Conservation (phyloP, 2,329 filamentous ascomycete species). For the Elsinoe necatrix region DNA sequence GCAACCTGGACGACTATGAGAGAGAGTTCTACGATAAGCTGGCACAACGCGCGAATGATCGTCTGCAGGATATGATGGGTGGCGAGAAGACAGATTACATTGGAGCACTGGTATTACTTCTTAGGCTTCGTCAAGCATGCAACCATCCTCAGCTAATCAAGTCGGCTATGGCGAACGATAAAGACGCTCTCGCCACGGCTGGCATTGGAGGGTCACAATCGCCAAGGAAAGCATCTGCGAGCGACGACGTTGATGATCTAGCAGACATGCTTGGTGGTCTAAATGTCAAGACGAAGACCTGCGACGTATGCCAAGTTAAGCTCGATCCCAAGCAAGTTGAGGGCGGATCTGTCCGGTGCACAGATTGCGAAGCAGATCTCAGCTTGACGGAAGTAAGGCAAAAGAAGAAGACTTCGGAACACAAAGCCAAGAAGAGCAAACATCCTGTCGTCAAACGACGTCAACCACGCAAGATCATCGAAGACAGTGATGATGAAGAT, state of each 20-base stretch:
- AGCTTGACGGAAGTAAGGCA: constrained; percentile 28
- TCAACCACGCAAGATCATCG: constrained; percentile 48
- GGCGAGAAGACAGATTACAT: constrained; percentile 77
- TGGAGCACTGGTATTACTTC: constrained; percentile 82
- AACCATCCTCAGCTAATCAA: constrained; percentile 88
- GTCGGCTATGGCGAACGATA: constrained; percentile 76
- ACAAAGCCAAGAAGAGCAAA: constrained; percentile 19
- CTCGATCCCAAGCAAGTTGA: constrained; percentile 50
- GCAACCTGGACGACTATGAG: constrained; percentile 71
- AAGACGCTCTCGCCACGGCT: constrained; percentile 65
- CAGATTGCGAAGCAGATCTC: constrained; percentile 68
- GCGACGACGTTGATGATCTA: constrained; percentile 68
- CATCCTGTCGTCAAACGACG: constrained; percentile 31
- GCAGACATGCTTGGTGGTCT: constrained; percentile 80
- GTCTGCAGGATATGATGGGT: constrained; percentile 81
- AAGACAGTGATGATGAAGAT: constrained; percentile 56
- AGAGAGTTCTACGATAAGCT: constrained; percentile 77
- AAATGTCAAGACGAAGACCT: constrained; percentile 67
- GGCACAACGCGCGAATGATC: constrained; percentile 74
- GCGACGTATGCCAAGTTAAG: constrained; percentile 71
- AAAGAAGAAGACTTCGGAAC: constrained; percentile 24
- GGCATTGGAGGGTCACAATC: constrained; percentile 38
- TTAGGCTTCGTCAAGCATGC: constrained; percentile 84
- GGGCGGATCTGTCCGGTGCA: constrained; percentile 53
- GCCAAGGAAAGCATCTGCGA: constrained; percentile 32